Base-by-base conservation (phyloP, 345 rosid species). In the Syzygium aromaticum region DNA sequence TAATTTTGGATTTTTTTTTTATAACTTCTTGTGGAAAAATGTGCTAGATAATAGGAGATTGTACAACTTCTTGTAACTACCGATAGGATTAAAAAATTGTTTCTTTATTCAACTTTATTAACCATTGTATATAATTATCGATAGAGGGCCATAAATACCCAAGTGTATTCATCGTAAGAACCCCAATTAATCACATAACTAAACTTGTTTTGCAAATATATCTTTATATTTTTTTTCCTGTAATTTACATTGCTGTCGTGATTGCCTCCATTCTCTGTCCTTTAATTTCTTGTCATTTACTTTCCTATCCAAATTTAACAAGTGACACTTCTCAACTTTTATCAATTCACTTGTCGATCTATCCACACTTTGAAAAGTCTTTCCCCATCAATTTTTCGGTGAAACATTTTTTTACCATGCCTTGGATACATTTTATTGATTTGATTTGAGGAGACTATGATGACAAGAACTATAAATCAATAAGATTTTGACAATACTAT, bases 191-290 rank as follows among this genome's bases (percentile, higher is more conserved):
- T 38, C 77, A 28, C 11, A 30, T 8, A 64, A 30, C 77, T 64
- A 2, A 63, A 63, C 19, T 0, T 64, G 22, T 1, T 64, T 3
- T 64, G 22, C 5, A 64, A 64, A 64, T 64, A 15, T 64, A 16
- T 15, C 22, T 30, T 28, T 64, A 16, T 64, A 11, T 64, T 64
- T 7, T 1, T 1, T 28, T 64, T 64, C 30, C 1, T 3, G 43
- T 5, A 30, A 64, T 64, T 64, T 64, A 64, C 5, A 15, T 30
- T 11, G 0, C 3, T 15, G 3, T 5, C 0, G 0, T 0, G 3
- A 64, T 1, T 64, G 77, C 3, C 43, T 28, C 6, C 0, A 0
- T 8, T 30, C 1, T 16, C 77, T 1, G 8, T 64, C 40, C 40
- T 40, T 64, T 64, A 64, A 64, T 30, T 64, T 64, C 9, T 64